Evolutionary conservation across 148 eudicot genomes (phyloP), one percentile per base, ranked within the genome.

Genomic region (Pharnaceum exiguum): DNA sequence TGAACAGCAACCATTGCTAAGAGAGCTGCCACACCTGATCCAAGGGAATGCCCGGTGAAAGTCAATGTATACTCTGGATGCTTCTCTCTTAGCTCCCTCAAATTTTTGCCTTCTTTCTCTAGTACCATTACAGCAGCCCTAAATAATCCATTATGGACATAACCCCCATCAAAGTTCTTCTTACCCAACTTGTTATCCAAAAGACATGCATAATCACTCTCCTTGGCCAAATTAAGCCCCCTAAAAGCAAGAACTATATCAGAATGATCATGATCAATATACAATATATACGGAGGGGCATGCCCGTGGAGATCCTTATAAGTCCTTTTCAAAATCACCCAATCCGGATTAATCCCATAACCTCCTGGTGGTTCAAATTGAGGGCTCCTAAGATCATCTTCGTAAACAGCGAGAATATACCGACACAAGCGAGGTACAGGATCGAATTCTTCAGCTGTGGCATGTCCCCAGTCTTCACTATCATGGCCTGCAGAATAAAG

Each of bases 11-110:
- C 78, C 83, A 89, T 70, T 5, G 99, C 70, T 67, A 93, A 46
- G 46, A 89, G 73, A 4, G 96, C 77, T 2, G 96, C 95, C 60
- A 93, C 96, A 58, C 99, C 99, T 5, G 99, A 89, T 33, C 99
- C 99, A 55, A 93, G 85, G 12, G 99, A 93, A 66, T 93, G 99
- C 9, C 99, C 99, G 5, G 80, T 61, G 32, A 89, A 85, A 40
- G 95, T 86, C 70, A 93, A 57, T 3, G 91, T 85, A 75, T 89
- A 93, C 29, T 77, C 66, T 45, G 95, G 78, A 63, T 85, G 71
- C 43, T 71, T 89, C 57, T 75, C 89, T 47, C 82, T 53, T 44
- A 81, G 56, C 36, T 83, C 87, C 78, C 69, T 83, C 72, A 93
- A 71, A 51, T 68, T 47, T 26, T 80, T 82, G 66, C 87, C 63